Evolutionary conservation across 2,329 filamentous ascomycete species (phyloP), one percentile per base, ranked within the genome.

Genomic region (Arthroderma uncinatum): DNA sequence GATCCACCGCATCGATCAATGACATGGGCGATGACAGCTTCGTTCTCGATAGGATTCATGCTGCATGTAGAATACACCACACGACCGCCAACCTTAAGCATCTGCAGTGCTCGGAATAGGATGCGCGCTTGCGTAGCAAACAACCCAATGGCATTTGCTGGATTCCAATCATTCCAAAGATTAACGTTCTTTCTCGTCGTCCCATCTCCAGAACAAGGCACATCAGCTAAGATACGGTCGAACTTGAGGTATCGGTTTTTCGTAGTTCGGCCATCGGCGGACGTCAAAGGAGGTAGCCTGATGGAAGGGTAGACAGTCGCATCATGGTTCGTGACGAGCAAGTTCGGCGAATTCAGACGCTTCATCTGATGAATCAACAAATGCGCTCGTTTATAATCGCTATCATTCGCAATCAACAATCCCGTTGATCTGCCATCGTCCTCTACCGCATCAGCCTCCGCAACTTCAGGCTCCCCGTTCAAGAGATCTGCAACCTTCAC

Each of bases 51-150:
- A 0, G 93, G 93, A 74, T 98, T 98, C 87, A 98, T 89, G 72
- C 90, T 96, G 79, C 93, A 98, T 19, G 93, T 98, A 2, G 92
- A 97, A 76, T 97, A 98, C 55, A 98, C 92, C 28, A 97, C 88
- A 61, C 91, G 83, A 54, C 93, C 93, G 40, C 93, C 92, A 57
- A 89, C 86, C 77, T 96, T 97, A 63, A 98, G 82, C 84, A 98
- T 89, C 74, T 97, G 92, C 54, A 98, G 79, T 33, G 93, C 89
- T 60, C 93, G 85, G 57, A 95, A 87, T 53, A 98, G 78, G 64
- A 98, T 98, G 50, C 92, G 81, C 47, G 89, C 81, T 73, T 98
- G 93, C 1, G 89, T 94, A 34, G 83, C 76, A 71, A 96, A 87
- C 34, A 98, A 80, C 23, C 92, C 93, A 55, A 97, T 78, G 2